These are phyloP conservation scores for Russula sp. DNA, from an alignment of 768 basidiomycete genomes.

Conservation along the genomic window DNA sequence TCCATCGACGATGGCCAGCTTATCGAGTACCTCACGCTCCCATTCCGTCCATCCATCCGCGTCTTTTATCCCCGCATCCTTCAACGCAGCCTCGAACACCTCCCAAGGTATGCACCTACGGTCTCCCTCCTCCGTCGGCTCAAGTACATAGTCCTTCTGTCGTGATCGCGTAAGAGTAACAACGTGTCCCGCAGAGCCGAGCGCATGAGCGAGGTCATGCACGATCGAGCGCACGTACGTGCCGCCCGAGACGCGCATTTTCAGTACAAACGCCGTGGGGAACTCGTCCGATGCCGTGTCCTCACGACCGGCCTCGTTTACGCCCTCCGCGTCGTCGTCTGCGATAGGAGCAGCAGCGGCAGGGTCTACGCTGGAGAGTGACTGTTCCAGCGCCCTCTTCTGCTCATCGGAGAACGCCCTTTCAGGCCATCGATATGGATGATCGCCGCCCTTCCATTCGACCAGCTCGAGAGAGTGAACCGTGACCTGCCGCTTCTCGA, in stretches of 20 bases:
- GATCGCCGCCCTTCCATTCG: conserved; percentile 75
- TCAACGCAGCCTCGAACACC: conserved; percentile 60
- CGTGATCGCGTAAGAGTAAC: conserved; percentile 86
- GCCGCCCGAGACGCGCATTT: conserved; percentile 93
- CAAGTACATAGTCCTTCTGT: conserved; percentile 76
- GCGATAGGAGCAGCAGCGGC: conserved; percentile 38
- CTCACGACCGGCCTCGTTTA: conserved; percentile 34
- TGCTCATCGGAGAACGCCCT: conserved; percentile 66
- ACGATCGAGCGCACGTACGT: conserved; percentile 97
- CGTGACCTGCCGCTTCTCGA: conserved; percentile 79
- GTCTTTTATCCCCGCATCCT: conserved; percentile 52
- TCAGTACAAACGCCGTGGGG: conserved; percentile 80
- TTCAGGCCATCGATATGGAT: conserved; percentile 72
- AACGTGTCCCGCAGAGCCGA: conserved; percentile 91
- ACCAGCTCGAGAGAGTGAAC: conserved; percentile 78
- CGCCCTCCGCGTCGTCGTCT: conserved; percentile 16
- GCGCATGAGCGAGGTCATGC: conserved; percentile 81
- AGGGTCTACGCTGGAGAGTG: conserved; percentile 53
- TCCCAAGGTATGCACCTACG: conserved; percentile 70
- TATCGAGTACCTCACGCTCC: conserved; percentile 77
- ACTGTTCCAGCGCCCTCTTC: conserved; percentile 62
- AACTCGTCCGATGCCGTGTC: conserved; percentile 35
- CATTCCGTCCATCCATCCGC: conserved; percentile 71
- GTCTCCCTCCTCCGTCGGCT: conserved; percentile 51
- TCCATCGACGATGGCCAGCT: conserved; percentile 55